Conservation (phyloP, 2,329 filamentous ascomycete genomes). For the Blumeria hordei region DNA sequence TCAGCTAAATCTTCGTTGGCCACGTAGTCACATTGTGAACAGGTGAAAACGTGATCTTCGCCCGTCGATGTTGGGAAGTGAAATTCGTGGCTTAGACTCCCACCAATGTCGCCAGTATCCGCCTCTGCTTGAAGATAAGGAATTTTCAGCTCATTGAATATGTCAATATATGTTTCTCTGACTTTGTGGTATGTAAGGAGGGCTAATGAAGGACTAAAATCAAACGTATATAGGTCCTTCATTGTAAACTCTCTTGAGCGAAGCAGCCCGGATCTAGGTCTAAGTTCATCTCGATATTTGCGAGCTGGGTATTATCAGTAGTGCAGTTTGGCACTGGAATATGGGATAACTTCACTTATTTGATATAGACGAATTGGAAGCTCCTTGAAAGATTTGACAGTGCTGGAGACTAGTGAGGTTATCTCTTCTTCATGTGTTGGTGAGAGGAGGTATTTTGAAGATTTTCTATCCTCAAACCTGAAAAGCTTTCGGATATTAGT, state of each 20-base stretch:
- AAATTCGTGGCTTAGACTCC: conserved; percentile 81
- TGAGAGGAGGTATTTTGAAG: conserved; percentile 49
- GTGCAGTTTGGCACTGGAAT: neutral
- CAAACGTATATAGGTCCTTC: conserved; percentile 97
- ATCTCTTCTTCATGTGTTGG: conserved; percentile 97
- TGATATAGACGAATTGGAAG: conserved; percentile 77
- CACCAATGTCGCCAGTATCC: conserved; percentile 91
- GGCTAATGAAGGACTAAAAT: conserved; percentile 40
- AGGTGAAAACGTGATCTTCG: conserved; percentile 66
- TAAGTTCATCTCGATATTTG: conserved; percentile 83
- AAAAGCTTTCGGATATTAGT: conserved; percentile 34
- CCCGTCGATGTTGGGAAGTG: conserved; percentile 60
- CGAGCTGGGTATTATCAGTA: conserved; percentile 28
- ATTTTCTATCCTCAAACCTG: conserved; percentile 54
- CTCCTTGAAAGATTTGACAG: conserved; percentile 61
- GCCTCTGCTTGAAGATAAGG: conserved; percentile 70
- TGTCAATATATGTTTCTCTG: conserved; percentile 42
- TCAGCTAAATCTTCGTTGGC: conserved; percentile 71
- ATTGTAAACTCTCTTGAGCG: conserved; percentile 82
- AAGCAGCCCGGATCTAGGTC: conserved; percentile 70
- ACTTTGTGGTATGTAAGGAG: conserved; percentile 60
- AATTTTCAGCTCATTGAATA: conserved; percentile 65
- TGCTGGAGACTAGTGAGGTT: conserved; percentile 49
- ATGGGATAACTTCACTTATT: conserved; percentile 32
- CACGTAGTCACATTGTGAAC: conserved; percentile 46